These are phyloP conservation scores for Penicillium maclennaniae DNA, from an alignment of 495 filamentous ascomycete species.

Conservation along the genomic window DNA sequence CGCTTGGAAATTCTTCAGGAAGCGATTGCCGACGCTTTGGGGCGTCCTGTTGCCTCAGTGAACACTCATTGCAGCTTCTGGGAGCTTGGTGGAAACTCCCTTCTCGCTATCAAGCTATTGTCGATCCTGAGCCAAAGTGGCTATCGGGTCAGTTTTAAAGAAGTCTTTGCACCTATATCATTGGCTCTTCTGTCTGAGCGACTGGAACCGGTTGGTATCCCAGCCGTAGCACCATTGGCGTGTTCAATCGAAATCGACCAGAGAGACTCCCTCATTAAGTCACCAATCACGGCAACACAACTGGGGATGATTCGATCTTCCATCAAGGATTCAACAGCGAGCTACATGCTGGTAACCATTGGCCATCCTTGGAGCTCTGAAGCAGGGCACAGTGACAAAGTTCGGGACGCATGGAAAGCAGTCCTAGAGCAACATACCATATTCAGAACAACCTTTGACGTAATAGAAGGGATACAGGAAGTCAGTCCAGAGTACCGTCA, in stretches of 20 bases:
- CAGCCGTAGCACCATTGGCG: too few relatives aligned
- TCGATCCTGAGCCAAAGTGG: not conserved
- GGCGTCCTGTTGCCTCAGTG: not conserved
- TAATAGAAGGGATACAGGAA: not conserved
- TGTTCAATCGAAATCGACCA: not conserved
- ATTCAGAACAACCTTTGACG: not conserved
- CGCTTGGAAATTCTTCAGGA: too few relatives aligned
- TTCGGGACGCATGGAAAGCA: not conserved
- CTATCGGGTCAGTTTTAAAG: too few relatives aligned
- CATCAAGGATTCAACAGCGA: not conserved
- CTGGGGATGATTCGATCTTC: not conserved
- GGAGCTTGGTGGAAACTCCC: constrained; percentile 1
- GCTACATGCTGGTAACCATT: not conserved
- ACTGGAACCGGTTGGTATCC: too few relatives aligned
- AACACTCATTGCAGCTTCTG: not conserved
- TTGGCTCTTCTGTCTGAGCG: too few relatives aligned
- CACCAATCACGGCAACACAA: not conserved
- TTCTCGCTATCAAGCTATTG: not conserved
- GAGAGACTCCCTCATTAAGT: not conserved
- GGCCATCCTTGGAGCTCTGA: not conserved
- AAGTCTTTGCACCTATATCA: too few relatives aligned
- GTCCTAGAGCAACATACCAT: not conserved
- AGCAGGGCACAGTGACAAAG: not conserved
- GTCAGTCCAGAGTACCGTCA: not conserved
- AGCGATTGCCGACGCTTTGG: too few relatives aligned